Percentiles rank a stretch among this genome's conserved stretches.
Conservation (phyloP, 495 filamentous ascomycete genomes). For the Podospora sp. region DNA sequence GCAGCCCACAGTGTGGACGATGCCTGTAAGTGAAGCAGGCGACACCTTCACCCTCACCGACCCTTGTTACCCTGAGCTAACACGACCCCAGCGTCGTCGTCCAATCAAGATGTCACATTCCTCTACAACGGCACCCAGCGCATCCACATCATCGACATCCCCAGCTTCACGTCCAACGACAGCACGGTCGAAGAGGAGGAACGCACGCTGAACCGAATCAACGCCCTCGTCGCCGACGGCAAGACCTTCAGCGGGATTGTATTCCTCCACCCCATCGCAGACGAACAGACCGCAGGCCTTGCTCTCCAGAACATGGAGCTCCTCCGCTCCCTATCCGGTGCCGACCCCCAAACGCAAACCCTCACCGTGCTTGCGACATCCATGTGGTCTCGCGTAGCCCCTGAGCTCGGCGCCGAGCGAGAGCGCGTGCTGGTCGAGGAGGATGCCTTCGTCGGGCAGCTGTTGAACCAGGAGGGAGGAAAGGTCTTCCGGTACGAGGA, state of each 20-base stretch:
- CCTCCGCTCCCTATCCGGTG: conserved; percentile 7
- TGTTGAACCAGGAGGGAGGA: background rate
- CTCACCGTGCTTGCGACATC: conserved; percentile 2
- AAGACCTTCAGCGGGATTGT: conserved; percentile 11
- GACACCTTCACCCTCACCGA: background rate
- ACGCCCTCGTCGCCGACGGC: conserved; percentile 11
- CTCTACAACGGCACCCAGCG: background rate
- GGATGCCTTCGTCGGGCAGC: background rate
- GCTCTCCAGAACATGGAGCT: conserved; percentile 9
- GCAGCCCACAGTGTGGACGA: conserved; percentile 8
- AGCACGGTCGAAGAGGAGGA: background rate
- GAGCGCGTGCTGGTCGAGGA: background rate
- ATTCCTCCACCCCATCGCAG: conserved; percentile 10
- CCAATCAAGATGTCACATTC: background rate
- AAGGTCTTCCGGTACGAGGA: conserved; percentile 10
- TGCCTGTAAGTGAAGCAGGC: conserved; percentile 10
- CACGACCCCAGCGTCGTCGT: background rate
- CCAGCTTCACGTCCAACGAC: conserved; percentile 1
- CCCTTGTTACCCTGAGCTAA: background rate
- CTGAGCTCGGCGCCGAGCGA: background rate
- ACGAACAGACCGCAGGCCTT: background rate
- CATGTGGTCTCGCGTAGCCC: conserved; percentile 1
- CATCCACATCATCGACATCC: conserved; percentile 15
- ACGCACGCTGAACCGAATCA: conserved; percentile 4
- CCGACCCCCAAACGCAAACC: background rate